Base-by-base conservation (phyloP, 495 filamentous ascomycete genomes). In the Lophiostoma macrostomum region DNA sequence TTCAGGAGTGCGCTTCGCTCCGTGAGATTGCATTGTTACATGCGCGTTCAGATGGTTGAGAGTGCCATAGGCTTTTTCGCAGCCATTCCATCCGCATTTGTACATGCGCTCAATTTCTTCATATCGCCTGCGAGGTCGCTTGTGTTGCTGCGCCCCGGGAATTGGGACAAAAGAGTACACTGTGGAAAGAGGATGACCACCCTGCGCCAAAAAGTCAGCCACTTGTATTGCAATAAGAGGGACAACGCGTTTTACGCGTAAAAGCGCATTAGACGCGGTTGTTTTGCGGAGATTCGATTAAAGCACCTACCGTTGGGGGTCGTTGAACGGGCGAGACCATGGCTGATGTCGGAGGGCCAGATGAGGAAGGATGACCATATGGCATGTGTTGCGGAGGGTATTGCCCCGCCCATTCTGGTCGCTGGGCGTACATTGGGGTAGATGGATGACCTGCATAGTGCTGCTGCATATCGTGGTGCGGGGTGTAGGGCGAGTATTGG, bases 71-170 rank as follows among this genome's bases (percentile, higher is more conserved):
- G 91, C 91, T 71, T 97, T 97, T 67, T 97, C 93, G 68, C 93
- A 98, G 4, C 91, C 91, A 54, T 96, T 88, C 88, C 90, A 96
- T 8, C 93, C 93, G 72, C 93, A 98, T 71, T 96, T 96, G 74
- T 98, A 98, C 93, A 98, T 98, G 52, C 93, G 85, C 76, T 98
- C 93, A 65, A 98, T 98, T 69, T 98, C 93, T 73, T 98, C 93
- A 64, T 96, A 98, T 27, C 93, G 82, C 57, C 93, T 81, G 59
- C 93, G 83, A 18, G 93, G 93, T 38, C 93, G 83, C 77, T 98
- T 98, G 70, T 97, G 91, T 69, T 98, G 93, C 65, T 95, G 90
- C 24, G 93, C 89, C 43, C 93, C 93, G 11, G 93, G 93, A 67
- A 98, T 98, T 1, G 93, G 93, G 38, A 98, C 93, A 67, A 98